Conservation (phyloP, 2,329 filamentous ascomycete genomes). For the Pyrenophora graminea region DNA sequence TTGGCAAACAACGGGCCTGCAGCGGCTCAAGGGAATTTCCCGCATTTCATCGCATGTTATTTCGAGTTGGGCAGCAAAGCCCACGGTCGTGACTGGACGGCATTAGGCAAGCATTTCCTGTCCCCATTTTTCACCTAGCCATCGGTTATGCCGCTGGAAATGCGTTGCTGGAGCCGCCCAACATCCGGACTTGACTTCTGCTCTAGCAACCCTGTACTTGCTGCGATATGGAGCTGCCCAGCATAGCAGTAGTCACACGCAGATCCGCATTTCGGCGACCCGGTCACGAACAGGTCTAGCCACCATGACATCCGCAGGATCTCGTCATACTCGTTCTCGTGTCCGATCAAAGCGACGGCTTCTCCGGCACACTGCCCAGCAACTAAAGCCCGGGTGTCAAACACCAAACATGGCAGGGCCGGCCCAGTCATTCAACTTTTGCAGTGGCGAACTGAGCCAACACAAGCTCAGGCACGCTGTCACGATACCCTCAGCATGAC, state of each 20-base stretch:
- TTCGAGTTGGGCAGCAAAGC: not conserved
- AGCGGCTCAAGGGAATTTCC: slow-evolving; percentile 11
- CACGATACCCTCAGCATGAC: not conserved
- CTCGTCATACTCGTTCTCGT: slow-evolving; percentile 24
- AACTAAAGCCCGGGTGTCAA: slow-evolving; percentile 2
- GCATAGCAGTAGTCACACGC: not conserved
- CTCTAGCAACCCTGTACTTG: not conserved
- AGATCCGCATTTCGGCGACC: slow-evolving; percentile 1
- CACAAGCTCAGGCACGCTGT: not conserved
- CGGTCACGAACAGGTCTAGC: slow-evolving; percentile 4
- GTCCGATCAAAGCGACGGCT: slow-evolving; percentile 10
- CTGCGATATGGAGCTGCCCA: not conserved
- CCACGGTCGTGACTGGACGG: too few species aligned
- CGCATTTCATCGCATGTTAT: not conserved
- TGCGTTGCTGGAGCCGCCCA: not conserved
- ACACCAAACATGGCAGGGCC: not conserved
- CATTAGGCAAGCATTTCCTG: too few species aligned
- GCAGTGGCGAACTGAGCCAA: not conserved
- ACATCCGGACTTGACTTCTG: not conserved
- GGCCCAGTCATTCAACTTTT: not conserved
- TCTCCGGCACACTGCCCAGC: slow-evolving; percentile 5
- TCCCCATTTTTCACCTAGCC: too few species aligned
- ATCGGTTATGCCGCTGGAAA: too few species aligned
- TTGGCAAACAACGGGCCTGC: slow-evolving; percentile 14
- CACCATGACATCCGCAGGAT: slow-evolving; percentile 18